phyloP scores from a whole-genome alignment of 192 early-diverging fungal species.

The Entophlyctis luteolus region DNA sequence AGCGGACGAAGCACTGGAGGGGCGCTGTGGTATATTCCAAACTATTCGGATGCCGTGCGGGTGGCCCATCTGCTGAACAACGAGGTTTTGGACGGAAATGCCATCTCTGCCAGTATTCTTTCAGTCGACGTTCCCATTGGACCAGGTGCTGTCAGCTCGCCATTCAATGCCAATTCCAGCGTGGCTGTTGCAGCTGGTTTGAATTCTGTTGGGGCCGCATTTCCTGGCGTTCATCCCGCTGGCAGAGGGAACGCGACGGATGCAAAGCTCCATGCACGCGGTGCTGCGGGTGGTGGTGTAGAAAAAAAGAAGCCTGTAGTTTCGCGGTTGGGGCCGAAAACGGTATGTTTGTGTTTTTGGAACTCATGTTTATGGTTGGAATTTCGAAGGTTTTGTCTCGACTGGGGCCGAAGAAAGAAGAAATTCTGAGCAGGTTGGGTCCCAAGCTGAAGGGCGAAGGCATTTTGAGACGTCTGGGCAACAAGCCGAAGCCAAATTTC shows the following conservation, averaged over 20 bases:
- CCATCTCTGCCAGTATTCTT: not conserved
- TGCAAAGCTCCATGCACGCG: not conserved
- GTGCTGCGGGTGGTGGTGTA: not conserved
- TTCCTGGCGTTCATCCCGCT: not conserved
- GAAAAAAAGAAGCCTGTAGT: conserved; percentile 5
- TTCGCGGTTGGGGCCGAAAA: not conserved
- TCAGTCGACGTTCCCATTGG: not conserved
- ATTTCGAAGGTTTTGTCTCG: not conserved
- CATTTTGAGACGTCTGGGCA: conserved; percentile 16
- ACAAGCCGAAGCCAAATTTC: not conserved
- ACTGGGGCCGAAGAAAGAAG: conserved; percentile 17
- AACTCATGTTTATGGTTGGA: not conserved
- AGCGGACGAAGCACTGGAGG: not conserved
- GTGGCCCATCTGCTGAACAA: conserved; percentile 13
- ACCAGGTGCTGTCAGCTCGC: not conserved
- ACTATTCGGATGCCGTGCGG: not conserved
- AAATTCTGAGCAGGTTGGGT: conserved; percentile 3
- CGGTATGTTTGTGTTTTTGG: not conserved
- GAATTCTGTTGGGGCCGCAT: not conserved
- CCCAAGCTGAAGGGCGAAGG: not conserved
- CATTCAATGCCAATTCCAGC: not conserved
- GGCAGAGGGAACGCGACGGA: not conserved
- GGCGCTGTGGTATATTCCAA: conserved; percentile 5
- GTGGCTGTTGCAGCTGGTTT: not conserved
- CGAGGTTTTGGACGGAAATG: not conserved